phyloP scores from a whole-genome alignment of 805 yeast genomes.

The Ogataea glucozyma region DNA sequence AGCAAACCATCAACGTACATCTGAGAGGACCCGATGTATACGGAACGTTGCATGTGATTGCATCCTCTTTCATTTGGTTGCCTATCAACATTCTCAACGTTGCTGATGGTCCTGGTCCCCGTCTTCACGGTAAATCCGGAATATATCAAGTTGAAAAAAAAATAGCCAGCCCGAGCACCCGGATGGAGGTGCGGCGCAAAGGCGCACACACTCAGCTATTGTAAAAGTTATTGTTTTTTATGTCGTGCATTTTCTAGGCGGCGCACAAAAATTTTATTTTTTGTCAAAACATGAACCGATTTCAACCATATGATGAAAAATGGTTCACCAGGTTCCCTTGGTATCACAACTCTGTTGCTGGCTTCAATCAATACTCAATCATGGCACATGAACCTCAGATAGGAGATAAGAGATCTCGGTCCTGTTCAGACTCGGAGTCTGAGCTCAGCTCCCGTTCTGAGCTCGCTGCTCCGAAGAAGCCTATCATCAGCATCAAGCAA shows the following conservation, averaged over 20 bases:
- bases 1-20: too few species aligned
- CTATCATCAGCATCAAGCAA: conserved; percentile 30
- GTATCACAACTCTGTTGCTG: too few species aligned
- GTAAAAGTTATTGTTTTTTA: not conserved
- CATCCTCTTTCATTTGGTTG: too few species aligned
- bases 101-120: not conserved
- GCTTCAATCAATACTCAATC: too few species aligned
- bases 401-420: conserved; percentile 2
- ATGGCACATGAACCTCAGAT: conserved; percentile 1
- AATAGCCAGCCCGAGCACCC: not conserved
- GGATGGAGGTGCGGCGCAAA: not conserved
- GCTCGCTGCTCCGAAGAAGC: conserved; percentile 13
- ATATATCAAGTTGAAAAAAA: not conserved
- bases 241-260: too few species aligned
- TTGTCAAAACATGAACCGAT: not conserved
- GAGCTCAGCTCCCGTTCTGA: not conserved
- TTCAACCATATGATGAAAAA: not conserved
- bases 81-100: not conserved
- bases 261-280: too few species aligned
- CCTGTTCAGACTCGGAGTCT: not conserved
- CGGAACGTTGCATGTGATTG: too few species aligned
- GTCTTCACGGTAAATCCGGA: conserved; percentile 1
- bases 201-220: not conserved
- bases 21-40: too few species aligned
- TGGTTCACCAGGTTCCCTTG: too few species aligned